Evolutionary conservation across 371 early-diverging fungal species (phyloP).

Genomic region (Lichtheimia corymbifera): DNA sequence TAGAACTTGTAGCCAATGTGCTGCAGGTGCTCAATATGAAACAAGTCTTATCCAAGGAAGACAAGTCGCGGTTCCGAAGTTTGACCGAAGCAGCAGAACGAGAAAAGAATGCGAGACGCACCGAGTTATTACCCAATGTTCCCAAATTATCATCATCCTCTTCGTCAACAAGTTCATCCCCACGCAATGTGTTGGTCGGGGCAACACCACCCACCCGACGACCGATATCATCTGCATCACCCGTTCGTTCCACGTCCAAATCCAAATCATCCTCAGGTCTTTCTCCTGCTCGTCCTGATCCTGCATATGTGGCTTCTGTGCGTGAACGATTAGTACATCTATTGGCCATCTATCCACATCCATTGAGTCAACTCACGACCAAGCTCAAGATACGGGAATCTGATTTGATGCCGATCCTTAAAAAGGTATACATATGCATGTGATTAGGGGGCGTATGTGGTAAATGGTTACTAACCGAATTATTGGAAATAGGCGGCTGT

Average conservation of each 20-base stretch:
- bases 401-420: slow-evolving; percentile 33
- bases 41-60: slow-evolving; percentile 25
- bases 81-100: slow-evolving; percentile 21
- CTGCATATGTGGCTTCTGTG: slow-evolving; percentile 5
- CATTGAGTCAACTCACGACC: slow-evolving; percentile 25
- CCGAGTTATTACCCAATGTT: slow-evolving; percentile 14
- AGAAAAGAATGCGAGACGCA: slow-evolving; percentile 26
- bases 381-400: slow-evolving; percentile 27
- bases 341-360: slow-evolving; percentile 30
- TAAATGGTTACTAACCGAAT: background rate
- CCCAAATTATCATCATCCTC: slow-evolving; percentile 6
- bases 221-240: background rate
- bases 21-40: slow-evolving; percentile 19
- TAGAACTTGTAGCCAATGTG: slow-evolving; percentile 17
- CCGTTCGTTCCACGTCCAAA: slow-evolving; percentile 4
- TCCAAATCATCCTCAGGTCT: slow-evolving; percentile 10
- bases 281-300: slow-evolving; percentile 3
- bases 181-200: background rate
- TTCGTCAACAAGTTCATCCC: background rate
- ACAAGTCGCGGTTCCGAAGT: slow-evolving; percentile 18
- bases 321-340: slow-evolving; percentile 44
- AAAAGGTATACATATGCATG: slow-evolving; percentile 22
- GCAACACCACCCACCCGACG: background rate
- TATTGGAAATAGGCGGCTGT: slow-evolving; percentile 7
- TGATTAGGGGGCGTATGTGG: too few relatives aligned